A percentile compares a stretch with the other conserved stretches of the same genome.
Evolutionary conservation across 371 early-diverging fungal genomes (phyloP).

Genomic region (Actinomucor elegans): DNA sequence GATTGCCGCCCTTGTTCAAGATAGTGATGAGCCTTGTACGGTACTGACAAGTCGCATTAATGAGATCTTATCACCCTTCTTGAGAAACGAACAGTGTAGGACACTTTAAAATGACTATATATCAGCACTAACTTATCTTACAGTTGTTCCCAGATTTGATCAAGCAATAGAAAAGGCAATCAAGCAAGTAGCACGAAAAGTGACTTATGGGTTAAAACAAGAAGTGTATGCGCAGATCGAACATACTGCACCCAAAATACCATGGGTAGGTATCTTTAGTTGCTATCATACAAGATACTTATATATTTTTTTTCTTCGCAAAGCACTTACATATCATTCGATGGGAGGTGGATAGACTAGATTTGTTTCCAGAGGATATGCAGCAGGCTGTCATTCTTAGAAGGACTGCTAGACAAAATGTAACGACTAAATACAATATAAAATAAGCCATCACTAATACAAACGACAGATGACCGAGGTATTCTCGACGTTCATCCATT

Average conservation of each 20-base stretch:
- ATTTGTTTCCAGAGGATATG: constrained; percentile 35
- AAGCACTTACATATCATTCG: constrained; percentile 50
- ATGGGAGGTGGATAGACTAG: constrained; percentile 59
- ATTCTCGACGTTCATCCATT: constrained; percentile 6
- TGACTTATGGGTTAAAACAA: constrained; percentile 32
- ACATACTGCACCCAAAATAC: constrained; percentile 23
- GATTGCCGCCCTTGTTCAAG: constrained; percentile 38
- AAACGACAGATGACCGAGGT: constrained; percentile 22
- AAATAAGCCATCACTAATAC: no score
- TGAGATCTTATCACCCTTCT: constrained; percentile 38
- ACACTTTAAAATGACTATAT: not conserved
- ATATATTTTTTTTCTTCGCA: no score
- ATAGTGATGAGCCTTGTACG: constrained; percentile 38
- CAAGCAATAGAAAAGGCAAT: constrained; percentile 31
- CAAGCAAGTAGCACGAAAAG: constrained; percentile 16
- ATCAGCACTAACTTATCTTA: not conserved
- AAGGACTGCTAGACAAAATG: constrained; percentile 23
- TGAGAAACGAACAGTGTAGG: constrained; percentile 37
- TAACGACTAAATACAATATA: no score
- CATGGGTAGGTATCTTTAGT: constrained; percentile 7
- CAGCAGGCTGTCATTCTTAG: constrained; percentile 19
- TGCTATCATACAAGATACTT: not conserved
- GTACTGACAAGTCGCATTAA: constrained; percentile 32
- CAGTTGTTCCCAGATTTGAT: constrained; percentile 29
- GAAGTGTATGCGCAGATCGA: constrained; percentile 6